Conservation (phyloP, 2,329 filamentous ascomycete genomes). For the Colletotrichum orbiculare region DNA sequence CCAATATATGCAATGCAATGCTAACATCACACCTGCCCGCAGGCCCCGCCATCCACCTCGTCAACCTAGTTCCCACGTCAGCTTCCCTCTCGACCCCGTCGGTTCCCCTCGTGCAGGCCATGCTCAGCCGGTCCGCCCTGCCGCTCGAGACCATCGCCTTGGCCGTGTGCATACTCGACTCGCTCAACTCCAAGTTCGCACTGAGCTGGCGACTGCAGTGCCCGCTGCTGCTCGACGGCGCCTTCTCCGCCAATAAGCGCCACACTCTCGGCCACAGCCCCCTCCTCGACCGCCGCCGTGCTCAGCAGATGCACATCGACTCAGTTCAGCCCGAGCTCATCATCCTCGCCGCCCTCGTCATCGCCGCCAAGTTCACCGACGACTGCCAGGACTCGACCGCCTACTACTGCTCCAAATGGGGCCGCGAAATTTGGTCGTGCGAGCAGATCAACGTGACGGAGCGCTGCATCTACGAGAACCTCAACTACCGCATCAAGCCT, state of each 20-base stretch:
- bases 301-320: constrained; percentile 66
- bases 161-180: constrained; percentile 74
- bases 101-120: constrained; percentile 67
- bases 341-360: constrained; percentile 69
- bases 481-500: constrained; percentile 72
- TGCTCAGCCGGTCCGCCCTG: constrained; percentile 67
- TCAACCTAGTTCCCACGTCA: constrained; percentile 72
- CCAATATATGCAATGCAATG: constrained; percentile 27
- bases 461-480: constrained; percentile 71
- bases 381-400: constrained; percentile 66
- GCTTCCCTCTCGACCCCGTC: constrained; percentile 70
- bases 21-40: constrained; percentile 37
- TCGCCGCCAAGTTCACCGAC: constrained; percentile 74
- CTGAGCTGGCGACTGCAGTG: constrained; percentile 70
- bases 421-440: constrained; percentile 65
- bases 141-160: constrained; percentile 72
- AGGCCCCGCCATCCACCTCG: constrained; percentile 75
- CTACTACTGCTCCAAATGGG: constrained; percentile 67
- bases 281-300: constrained; percentile 40
- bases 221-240: constrained; percentile 53
- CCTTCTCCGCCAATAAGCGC: constrained; percentile 49
- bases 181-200: constrained; percentile 71
- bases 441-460: constrained; percentile 74
- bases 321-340: constrained; percentile 71
- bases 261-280: constrained; percentile 60